These are phyloP conservation scores for Thecaphora frezii DNA, from an alignment of 1,284 basidiomycete species.

Conservation along the genomic window DNA sequence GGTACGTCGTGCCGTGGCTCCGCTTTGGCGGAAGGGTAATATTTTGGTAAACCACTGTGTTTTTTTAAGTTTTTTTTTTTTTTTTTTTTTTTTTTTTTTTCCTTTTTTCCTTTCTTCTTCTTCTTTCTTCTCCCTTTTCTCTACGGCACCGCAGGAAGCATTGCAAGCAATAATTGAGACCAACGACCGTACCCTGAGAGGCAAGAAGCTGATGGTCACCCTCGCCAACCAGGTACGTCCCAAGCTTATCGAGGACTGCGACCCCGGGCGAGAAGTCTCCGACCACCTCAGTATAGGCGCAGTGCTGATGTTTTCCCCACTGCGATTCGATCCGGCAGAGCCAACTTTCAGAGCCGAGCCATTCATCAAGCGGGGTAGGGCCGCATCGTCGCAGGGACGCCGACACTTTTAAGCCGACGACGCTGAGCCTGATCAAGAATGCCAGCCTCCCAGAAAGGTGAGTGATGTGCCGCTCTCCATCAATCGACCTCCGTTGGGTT, in stretches of 20 bases:
- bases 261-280: no score
- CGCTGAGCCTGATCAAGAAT: slow-evolving; percentile 81
- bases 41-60: no score
- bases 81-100: no score
- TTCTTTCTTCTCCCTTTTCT: background rate
- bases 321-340: background rate
- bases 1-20: slow-evolving; percentile 50
- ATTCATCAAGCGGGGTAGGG: slow-evolving; percentile 9
- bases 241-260: background rate
- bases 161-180: slow-evolving; percentile 73
- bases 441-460: slow-evolving; percentile 69
- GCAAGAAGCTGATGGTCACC: slow-evolving; percentile 83
- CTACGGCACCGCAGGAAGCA: slow-evolving; percentile 66
- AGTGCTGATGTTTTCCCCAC: no score
- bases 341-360: background rate
- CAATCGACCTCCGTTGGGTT: no score
- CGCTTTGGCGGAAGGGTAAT: background rate
- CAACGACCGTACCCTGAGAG: slow-evolving; percentile 79
- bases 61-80: no score
- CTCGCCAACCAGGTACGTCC: slow-evolving; percentile 75
- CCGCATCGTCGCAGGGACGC: slow-evolving; percentile 18
- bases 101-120: background rate
- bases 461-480: no score
- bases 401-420: slow-evolving; percentile 75
- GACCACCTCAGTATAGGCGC: no score